Evolutionary conservation across 2,329 filamentous ascomycete species (phyloP).

Genomic region (Epichloe gansuensis): DNA sequence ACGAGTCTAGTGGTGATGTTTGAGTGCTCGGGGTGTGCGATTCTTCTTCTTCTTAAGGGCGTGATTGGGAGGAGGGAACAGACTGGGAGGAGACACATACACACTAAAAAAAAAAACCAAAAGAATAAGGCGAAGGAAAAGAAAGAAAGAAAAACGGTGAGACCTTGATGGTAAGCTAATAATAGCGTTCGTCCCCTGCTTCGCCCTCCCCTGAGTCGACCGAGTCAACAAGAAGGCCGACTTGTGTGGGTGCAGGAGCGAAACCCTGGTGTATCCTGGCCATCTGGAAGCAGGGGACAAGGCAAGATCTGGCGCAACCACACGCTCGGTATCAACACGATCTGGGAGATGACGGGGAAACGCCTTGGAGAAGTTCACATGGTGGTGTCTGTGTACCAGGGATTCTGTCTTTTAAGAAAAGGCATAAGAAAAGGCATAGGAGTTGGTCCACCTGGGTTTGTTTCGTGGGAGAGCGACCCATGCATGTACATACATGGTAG

Average conservation of each 20-base stretch:
- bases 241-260: not conserved
- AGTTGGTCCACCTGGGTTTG: too few relatives aligned
- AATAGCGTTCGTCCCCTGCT: not conserved
- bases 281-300: not conserved
- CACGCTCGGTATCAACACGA: constrained; percentile 1
- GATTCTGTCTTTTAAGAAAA: too few relatives aligned
- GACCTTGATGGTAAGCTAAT: not conserved
- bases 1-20: not conserved
- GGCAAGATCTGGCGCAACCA: not conserved
- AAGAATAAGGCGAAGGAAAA: not conserved
- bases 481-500: not conserved
- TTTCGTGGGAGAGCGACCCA: not conserved
- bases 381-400: too few relatives aligned
- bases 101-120: too few relatives aligned
- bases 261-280: not conserved
- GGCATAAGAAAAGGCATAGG: too few relatives aligned
- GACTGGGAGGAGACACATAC: too few relatives aligned
- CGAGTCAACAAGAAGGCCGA: not conserved
- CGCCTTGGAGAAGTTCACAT: not conserved
- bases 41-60: not conserved
- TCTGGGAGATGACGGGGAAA: not conserved
- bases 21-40: not conserved
- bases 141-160: not conserved
- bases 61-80: too few relatives aligned
- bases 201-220: not conserved